These are phyloP conservation scores for Scortechinia acanthostroma DNA, from an alignment of 2,329 filamentous ascomycete genomes.

Conservation along the genomic window DNA sequence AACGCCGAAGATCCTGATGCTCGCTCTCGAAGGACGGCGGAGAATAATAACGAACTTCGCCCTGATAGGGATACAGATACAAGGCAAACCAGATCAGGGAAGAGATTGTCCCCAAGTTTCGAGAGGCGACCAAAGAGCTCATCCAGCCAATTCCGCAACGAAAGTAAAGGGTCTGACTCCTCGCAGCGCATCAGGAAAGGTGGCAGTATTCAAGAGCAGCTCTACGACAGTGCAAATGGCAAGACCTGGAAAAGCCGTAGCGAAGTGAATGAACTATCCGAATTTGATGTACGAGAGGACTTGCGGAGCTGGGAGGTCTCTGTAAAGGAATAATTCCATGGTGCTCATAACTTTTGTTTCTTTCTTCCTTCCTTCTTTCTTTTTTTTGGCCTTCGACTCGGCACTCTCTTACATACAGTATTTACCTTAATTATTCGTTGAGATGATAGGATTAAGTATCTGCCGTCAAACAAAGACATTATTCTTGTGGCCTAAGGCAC, in stretches of 20 bases:
- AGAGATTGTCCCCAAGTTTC: slow-evolving; percentile 4
- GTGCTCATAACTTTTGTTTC: too few species aligned
- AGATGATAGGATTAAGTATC: too few species aligned
- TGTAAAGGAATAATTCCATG: slow-evolving; percentile 5
- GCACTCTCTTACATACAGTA: not conserved
- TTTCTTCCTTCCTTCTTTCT: slow-evolving; percentile 3
- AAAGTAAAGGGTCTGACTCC: slow-evolving; percentile 17
- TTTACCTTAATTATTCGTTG: too few species aligned
- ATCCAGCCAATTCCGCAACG: slow-evolving; percentile 16
- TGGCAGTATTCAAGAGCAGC: slow-evolving; percentile 28
- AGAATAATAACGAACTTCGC: not conserved
- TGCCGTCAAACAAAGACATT: not conserved
- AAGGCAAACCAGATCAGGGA: not conserved
- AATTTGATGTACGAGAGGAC: slow-evolving; percentile 36
- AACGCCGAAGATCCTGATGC: not conserved
- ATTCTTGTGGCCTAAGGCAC: not conserved
- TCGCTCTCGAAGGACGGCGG: not conserved
- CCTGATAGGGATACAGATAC: not conserved
- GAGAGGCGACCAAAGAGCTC: slow-evolving; percentile 19
- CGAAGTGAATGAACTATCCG: slow-evolving; percentile 25
- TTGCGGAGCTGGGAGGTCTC: slow-evolving; percentile 34
- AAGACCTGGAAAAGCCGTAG: slow-evolving; percentile 18
- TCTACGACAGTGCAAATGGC: slow-evolving; percentile 25
- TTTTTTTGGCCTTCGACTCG: slow-evolving; percentile 2
- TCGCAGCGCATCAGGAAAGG: slow-evolving; percentile 16